Percentiles rank a stretch among this genome's conserved stretches.
phyloP scores from a whole-genome alignment of 306 rosid species.

The Cercis canadensis region DNA sequence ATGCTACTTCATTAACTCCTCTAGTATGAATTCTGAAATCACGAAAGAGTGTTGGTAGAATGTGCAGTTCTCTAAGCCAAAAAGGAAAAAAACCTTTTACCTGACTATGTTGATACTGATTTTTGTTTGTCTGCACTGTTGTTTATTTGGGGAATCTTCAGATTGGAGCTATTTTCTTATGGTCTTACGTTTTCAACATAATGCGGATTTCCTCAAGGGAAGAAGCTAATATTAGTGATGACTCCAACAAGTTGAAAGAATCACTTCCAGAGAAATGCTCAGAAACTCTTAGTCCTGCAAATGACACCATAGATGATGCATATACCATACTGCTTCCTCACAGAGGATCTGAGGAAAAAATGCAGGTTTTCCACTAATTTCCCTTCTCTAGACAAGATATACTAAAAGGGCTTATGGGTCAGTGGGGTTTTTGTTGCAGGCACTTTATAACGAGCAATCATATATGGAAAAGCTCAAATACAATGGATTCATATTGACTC shows the following conservation, averaged over 20 bases:
- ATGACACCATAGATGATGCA: slow-evolving; percentile 41
- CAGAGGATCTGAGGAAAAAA: slow-evolving; percentile 34
- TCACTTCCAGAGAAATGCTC: slow-evolving; percentile 29
- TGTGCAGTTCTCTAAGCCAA: too few species aligned
- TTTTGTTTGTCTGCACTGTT: slow-evolving; percentile 12
- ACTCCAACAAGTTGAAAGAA: slow-evolving; percentile 32
- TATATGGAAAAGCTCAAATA: background rate
- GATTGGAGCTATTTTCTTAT: slow-evolving; percentile 72
- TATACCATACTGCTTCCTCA: slow-evolving; percentile 42
- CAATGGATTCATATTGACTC: slow-evolving; percentile 12
- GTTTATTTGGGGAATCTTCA: slow-evolving; percentile 40
- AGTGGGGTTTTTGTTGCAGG: too few species aligned
- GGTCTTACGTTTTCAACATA: slow-evolving; percentile 86
- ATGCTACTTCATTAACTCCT: slow-evolving; percentile 40
- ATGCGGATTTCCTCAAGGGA: slow-evolving; percentile 63
- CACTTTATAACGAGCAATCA: too few species aligned
- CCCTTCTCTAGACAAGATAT: too few species aligned
- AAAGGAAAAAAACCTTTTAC: background rate
- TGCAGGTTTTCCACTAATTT: slow-evolving; percentile 42
- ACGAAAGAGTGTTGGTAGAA: too few species aligned
- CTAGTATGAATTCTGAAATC: slow-evolving; percentile 18
- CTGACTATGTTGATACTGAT: slow-evolving; percentile 3
- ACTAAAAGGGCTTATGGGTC: too few species aligned
- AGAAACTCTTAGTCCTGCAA: slow-evolving; percentile 43
- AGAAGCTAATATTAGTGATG: slow-evolving; percentile 24